phyloP scores from a whole-genome alignment of 2,329 filamentous ascomycete genomes.

The Hymenoscyphus linearis region DNA sequence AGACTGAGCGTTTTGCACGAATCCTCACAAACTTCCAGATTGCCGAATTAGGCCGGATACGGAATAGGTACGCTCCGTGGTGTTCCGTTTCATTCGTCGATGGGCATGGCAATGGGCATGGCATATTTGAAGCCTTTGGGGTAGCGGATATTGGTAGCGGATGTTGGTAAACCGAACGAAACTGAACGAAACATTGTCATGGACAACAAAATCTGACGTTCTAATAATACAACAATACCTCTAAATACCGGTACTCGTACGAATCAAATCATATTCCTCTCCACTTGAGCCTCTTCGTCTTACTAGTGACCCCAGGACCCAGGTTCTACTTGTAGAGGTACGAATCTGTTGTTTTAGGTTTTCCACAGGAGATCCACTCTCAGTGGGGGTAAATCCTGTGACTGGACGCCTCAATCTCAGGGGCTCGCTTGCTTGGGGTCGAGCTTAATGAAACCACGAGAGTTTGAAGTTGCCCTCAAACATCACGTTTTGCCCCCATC shows the following conservation, averaged over 20 bases:
- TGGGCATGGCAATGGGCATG: background rate
- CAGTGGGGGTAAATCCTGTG: too few species aligned
- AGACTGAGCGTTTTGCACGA: background rate
- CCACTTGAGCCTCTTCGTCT: background rate
- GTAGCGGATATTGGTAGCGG: too few species aligned
- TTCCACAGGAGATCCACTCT: background rate
- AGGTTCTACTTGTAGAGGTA: background rate
- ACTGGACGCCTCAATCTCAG: background rate
- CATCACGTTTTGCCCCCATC: background rate
- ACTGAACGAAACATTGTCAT: background rate
- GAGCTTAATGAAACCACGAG: conserved; percentile 19
- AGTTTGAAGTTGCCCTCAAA: conserved; percentile 9
- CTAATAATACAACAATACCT: background rate
- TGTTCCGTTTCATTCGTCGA: background rate
- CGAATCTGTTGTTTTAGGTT: background rate
- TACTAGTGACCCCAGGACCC: background rate
- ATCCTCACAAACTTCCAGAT: background rate
- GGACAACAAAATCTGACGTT: background rate
- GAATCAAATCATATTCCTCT: too few species aligned
- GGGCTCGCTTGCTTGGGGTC: conserved; percentile 15
- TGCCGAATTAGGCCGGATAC: background rate
- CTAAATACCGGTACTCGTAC: too few species aligned
- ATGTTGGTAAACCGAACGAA: background rate
- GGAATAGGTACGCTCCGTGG: background rate
- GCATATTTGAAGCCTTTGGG: background rate